Base-by-base conservation (phyloP, 768 basidiomycete species). In the Boletus barrowsii region DNA sequence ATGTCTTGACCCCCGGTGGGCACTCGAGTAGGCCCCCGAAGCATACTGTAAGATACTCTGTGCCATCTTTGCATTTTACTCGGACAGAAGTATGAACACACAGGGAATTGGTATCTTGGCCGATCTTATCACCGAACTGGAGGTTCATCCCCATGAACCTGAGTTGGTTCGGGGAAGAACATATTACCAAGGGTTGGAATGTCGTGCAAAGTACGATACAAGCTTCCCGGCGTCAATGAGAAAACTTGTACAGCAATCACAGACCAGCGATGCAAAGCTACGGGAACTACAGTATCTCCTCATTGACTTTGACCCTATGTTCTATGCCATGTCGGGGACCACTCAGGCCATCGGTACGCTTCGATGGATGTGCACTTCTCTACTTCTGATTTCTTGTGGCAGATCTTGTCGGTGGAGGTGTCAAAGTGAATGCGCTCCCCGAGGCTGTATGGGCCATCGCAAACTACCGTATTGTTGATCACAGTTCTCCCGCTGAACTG, bases 21-120 rank as follows among this genome's bases (percentile, higher is more conserved):
- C 83, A 83, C 61, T 82, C 82, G 1, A 78, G 76, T 57, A 71
- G 74, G 2, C 83, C 83, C 9, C 79, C 78, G 8, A 51, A 64
- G 17, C 82, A 84, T 61, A 84, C 83, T 5, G 79, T 73, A 68
- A 56, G 70, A 58, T 24, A 15, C 30, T 3, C 11, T 42, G 3
- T 46, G 8, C 51, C 9, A 26, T 43, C 5, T 24, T 47, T 41
- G 0, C 20, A 4, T 26, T 45, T 1, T 33, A 35, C 48, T 58
- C 18, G 49, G 5, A 30, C 20, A 13, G 30, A 2, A 4, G 4
- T 10, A 13, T 13, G 42, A 9, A 18, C n/a, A 8, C 55, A 62
- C 61, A 69, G 67, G 65, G 65, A n/a, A 81, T 85, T 56, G 82
- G 82, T 33, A 76, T 82, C 56, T 75, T 83, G 48, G 70, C 82